A percentile compares a stretch with the other conserved stretches of the same genome.
These are phyloP conservation scores for Pichia californica DNA, from an alignment of 805 yeast species.

Conservation along the genomic window DNA sequence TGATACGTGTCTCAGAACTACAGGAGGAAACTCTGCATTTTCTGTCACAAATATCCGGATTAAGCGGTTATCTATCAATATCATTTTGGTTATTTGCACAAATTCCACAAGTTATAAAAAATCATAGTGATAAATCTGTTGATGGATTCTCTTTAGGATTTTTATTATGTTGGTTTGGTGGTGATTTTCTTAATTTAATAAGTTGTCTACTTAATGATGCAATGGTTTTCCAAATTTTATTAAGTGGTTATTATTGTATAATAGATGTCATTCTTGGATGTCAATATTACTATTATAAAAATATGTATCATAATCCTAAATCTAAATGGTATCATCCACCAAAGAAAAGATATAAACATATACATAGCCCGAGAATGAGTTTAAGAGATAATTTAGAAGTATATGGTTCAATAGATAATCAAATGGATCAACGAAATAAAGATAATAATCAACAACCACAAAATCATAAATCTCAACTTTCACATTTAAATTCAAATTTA, in stretches of 20 bases:
- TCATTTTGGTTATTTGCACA: conserved; percentile 70
- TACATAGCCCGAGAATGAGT: conserved; percentile 22
- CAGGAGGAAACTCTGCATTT: not conserved
- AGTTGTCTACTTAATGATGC: conserved; percentile 45
- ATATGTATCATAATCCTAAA: conserved; percentile 32
- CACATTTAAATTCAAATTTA: too few relatives aligned
- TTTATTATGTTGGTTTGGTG: conserved; percentile 56
- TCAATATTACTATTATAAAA: conserved; percentile 44
- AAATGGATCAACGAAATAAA: not conserved
- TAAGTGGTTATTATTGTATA: conserved; percentile 43
- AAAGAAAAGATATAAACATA: conserved; percentile 12
- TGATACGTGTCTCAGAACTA: not conserved
- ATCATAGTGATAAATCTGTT: conserved; percentile 53
- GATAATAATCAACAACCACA: conserved; percentile 1
- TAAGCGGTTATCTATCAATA: conserved; percentile 36
- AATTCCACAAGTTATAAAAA: conserved; percentile 59
- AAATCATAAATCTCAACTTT: too few relatives aligned
- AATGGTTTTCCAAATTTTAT: conserved; percentile 39
- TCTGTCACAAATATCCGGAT: conserved; percentile 18
- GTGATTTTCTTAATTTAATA: conserved; percentile 50
- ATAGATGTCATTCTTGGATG: conserved; percentile 39
- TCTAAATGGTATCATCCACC: conserved; percentile 22
- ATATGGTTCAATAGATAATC: conserved; percentile 8
- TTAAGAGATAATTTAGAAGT: conserved; percentile 17
- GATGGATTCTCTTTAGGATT: conserved; percentile 62